A percentile compares a stretch with the other conserved stretches of the same genome.
These are phyloP conservation scores for Xylaria sp. DNA, from an alignment of 2,329 filamentous ascomycete genomes.

Conservation along the genomic window DNA sequence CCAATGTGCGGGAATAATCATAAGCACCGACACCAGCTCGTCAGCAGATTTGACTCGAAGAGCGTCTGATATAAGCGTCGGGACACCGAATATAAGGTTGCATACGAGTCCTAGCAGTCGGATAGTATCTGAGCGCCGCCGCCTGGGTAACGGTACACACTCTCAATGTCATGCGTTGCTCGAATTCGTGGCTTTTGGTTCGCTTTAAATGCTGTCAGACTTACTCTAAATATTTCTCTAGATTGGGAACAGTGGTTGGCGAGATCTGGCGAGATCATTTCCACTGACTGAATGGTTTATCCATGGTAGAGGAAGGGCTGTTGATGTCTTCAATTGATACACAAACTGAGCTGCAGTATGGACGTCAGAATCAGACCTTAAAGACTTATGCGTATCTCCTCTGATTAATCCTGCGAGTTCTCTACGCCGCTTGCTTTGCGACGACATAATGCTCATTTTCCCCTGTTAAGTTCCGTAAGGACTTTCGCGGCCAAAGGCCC, in stretches of 20 bases:
- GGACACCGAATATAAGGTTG: neutral
- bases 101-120: neutral
- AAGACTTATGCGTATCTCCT: neutral
- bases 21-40: neutral
- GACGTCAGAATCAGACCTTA: neutral
- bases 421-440: neutral
- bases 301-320: neutral
- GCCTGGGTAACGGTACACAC: neutral
- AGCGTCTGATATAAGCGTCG: neutral
- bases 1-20: neutral
- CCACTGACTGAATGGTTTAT: neutral
- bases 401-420: neutral
- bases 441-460: neutral
- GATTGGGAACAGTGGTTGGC: neutral
- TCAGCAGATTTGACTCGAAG: neutral
- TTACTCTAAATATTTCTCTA: neutral
- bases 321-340: neutral
- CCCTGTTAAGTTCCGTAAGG: neutral
- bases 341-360: neutral
- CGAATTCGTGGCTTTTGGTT: neutral
- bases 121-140: conserved; percentile 1
- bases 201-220: neutral
- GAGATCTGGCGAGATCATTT: neutral
- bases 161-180: neutral
- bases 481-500: neutral